Conservation (phyloP, 345 rosid genomes). For the Lepidium africanum region DNA sequence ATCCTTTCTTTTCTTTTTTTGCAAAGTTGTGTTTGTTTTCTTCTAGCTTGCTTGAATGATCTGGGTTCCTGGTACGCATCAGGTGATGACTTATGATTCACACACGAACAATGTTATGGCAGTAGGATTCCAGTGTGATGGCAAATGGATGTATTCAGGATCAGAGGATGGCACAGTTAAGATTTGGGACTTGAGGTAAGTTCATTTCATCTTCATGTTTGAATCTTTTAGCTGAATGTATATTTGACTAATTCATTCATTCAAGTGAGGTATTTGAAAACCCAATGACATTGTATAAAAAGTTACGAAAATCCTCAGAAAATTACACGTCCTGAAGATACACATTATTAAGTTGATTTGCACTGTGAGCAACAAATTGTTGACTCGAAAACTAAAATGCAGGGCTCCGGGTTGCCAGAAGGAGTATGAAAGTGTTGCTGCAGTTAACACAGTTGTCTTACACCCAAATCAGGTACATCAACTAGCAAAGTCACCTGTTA, state of each 20-base stretch:
- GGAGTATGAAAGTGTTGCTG: conserved; percentile 95
- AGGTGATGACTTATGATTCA: conserved; percentile 91
- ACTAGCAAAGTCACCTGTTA: background rate
- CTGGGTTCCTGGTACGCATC: background rate
- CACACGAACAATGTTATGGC: conserved; percentile 97
- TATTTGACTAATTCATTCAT: background rate
- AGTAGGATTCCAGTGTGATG: conserved; percentile 96
- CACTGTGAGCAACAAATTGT: background rate
- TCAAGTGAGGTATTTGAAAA: background rate
- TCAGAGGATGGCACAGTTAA: conserved; percentile 97
- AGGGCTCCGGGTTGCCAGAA: conserved; percentile 97
- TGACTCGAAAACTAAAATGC: conserved; percentile 20
- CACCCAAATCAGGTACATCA: conserved; percentile 88
- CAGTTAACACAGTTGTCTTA: conserved; percentile 87
- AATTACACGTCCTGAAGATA: background rate
- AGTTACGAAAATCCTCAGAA: background rate
- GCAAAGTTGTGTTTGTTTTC: background rate
- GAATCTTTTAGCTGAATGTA: background rate
- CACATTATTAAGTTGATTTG: conserved; percentile 1
- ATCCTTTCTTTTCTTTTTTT: background rate
- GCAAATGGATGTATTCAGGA: conserved; percentile 99
- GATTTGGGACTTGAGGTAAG: conserved; percentile 91
- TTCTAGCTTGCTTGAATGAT: conserved; percentile 2
- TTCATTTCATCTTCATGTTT: background rate
- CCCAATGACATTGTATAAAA: background rate